Percentiles rank a stretch among this genome's conserved stretches.
Conservation (phyloP, 495 filamentous ascomycete genomes). For the Tirmania nivea region DNA sequence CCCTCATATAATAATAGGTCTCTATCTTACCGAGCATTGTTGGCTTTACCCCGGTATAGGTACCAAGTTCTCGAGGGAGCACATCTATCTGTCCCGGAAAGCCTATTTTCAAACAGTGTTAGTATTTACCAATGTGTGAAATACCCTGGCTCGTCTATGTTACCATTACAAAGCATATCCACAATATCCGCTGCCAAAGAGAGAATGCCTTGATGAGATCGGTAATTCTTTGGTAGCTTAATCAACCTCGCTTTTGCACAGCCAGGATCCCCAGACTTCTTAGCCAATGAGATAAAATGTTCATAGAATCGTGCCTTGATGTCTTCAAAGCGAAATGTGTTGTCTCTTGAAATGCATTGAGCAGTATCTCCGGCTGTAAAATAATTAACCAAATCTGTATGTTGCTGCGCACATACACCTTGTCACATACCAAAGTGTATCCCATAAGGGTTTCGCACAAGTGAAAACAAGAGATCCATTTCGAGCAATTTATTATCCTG, state of each 20-base stretch:
- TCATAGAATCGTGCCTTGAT: constrained; percentile 23
- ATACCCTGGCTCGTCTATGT: neutral
- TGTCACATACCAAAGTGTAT: constrained; percentile 19
- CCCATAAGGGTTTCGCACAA: constrained; percentile 20
- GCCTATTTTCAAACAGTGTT: constrained; percentile 1
- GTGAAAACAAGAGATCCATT: constrained; percentile 20
- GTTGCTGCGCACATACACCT: too few relatives aligned
- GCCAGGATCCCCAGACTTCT: constrained; percentile 4
- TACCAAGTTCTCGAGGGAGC: constrained; percentile 22
- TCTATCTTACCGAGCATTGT: constrained; percentile 16
- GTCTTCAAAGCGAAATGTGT: constrained; percentile 25
- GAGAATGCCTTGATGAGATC: constrained; percentile 27
- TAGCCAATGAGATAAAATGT: constrained; percentile 12
- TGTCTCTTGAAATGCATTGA: constrained; percentile 27
- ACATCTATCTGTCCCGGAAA: constrained; percentile 25
- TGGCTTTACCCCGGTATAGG: constrained; percentile 22
- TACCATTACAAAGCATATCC: constrained; percentile 1
- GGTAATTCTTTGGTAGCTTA: constrained; percentile 23
- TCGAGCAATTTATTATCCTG: constrained; percentile 25
- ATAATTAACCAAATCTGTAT: neutral
- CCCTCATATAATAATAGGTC: too few relatives aligned
- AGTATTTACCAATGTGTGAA: too few relatives aligned
- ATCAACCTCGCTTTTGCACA: constrained; percentile 17
- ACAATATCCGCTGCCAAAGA: constrained; percentile 25
- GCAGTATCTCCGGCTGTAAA: constrained; percentile 24